Percentiles rank a stretch among this genome's conserved stretches.
Evolutionary conservation across 2,329 filamentous ascomycete genomes (phyloP).

Genomic region (Xylaria sp.): DNA sequence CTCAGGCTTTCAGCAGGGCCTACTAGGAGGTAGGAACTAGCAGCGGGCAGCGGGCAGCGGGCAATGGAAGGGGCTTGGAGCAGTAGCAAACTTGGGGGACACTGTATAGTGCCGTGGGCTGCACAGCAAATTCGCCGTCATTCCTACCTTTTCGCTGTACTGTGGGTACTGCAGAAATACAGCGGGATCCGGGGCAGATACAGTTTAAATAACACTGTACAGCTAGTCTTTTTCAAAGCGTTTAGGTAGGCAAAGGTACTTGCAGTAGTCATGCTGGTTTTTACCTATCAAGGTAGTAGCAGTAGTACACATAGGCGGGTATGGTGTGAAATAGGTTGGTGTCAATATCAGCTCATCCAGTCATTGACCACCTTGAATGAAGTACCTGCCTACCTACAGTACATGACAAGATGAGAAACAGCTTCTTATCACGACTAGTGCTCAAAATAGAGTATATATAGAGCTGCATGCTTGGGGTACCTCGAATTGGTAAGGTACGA

Average conservation of each 20-base stretch:
- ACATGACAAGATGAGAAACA: background rate
- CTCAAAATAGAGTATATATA: background rate
- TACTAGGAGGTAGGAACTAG: constrained; percentile 1
- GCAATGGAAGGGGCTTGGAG: constrained; percentile 17
- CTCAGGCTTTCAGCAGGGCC: constrained; percentile 9
- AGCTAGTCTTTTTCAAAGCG: constrained; percentile 1
- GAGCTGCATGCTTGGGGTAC: background rate
- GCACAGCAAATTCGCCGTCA: constrained; percentile 15
- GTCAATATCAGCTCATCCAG: background rate
- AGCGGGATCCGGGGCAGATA: background rate
- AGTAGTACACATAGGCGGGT: background rate
- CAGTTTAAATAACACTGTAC: constrained; percentile 16
- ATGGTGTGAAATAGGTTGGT: background rate
- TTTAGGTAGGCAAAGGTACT: background rate
- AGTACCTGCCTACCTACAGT: no score
- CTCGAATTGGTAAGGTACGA: constrained; percentile 3
- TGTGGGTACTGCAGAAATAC: constrained; percentile 27
- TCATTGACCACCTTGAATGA: no score
- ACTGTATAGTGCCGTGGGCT: constrained; percentile 29
- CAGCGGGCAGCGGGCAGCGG: no score
- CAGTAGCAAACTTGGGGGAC: background rate
- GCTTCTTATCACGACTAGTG: background rate
- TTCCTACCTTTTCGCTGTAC: constrained; percentile 7
- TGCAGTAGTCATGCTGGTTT: background rate
- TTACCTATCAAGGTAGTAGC: background rate